Conservation (phyloP, 75 land plant species). For the Cryptomeria japonica region DNA sequence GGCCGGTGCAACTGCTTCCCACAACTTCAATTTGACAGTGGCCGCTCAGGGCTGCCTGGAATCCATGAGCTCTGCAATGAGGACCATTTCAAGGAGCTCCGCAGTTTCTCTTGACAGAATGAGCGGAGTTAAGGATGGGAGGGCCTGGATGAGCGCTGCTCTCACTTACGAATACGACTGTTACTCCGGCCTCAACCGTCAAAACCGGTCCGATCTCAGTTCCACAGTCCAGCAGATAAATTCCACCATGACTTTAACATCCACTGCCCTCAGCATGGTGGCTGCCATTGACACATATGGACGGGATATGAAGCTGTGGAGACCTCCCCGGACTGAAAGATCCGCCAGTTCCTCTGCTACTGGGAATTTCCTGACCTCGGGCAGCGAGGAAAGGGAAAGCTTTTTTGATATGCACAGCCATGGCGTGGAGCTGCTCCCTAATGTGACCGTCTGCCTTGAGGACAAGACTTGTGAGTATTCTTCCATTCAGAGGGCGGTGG, state of each 20-base stretch:
- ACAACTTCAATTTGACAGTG: constrained; percentile 22
- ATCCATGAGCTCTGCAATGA: constrained; percentile 14
- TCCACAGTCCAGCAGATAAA: constrained; percentile 12
- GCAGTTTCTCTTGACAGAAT: neutral
- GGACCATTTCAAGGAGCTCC: constrained; percentile 11
- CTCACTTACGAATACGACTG: constrained; percentile 56
- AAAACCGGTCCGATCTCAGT: constrained; percentile 13
- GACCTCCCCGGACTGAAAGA: constrained; percentile 48
- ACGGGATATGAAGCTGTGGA: constrained; percentile 21
- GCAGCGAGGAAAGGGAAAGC: constrained; percentile 4
- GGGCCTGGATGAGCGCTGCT: constrained; percentile 66
- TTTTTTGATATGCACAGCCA: neutral
- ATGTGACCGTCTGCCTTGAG: constrained; percentile 46
- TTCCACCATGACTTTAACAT: constrained; percentile 47
- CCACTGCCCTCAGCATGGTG: constrained; percentile 72
- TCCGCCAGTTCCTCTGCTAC: constrained; percentile 25
- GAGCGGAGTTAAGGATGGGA: constrained; percentile 33
- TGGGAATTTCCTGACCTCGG: neutral
- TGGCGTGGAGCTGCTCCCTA: constrained; percentile 15
- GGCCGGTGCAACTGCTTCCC: neutral
- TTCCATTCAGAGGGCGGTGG: constrained; percentile 45
- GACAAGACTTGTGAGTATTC: constrained; percentile 15
- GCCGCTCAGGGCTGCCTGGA: constrained; percentile 40
- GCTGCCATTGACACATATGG: constrained; percentile 34
- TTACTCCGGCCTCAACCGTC: constrained; percentile 47